Percentiles rank a stretch among this genome's conserved stretches.
Evolutionary conservation across 2,329 filamentous ascomycete genomes (phyloP).

Genomic region (Aspergillus melleus): DNA sequence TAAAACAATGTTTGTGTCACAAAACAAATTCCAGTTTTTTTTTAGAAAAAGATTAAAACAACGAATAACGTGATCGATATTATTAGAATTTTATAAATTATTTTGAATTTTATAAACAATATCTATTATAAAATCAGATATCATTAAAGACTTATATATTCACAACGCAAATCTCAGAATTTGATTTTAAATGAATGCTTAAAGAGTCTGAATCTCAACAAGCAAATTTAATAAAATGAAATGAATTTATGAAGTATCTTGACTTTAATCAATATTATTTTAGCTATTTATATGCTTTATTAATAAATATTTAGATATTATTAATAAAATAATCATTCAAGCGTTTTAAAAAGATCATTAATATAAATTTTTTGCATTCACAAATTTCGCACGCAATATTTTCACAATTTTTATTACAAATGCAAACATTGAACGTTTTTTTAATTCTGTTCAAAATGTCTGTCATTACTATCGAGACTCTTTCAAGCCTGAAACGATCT

Average conservation of each 20-base stretch:
- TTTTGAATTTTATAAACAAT: not conserved
- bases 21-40: slow-evolving; percentile 19
- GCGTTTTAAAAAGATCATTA: not conserved
- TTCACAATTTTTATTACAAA: not conserved
- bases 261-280: no score
- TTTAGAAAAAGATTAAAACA: not conserved
- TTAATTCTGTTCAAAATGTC: not conserved
- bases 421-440: not conserved
- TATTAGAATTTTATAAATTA: not conserved
- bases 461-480: not conserved
- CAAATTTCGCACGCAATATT: not conserved
- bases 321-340: not conserved
- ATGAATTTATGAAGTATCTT: not conserved
- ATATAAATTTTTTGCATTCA: not conserved
- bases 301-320: not conserved
- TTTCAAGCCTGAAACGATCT: not conserved
- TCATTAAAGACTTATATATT: not conserved
- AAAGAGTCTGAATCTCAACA: no score
- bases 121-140: not conserved
- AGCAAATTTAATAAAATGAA: no score
- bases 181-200: no score
- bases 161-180: not conserved
- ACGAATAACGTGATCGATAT: not conserved
- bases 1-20: not conserved
- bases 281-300: not conserved